These are phyloP conservation scores for Hanseniaspora vineae DNA, from an alignment of 805 yeast genomes.

Conservation along the genomic window DNA sequence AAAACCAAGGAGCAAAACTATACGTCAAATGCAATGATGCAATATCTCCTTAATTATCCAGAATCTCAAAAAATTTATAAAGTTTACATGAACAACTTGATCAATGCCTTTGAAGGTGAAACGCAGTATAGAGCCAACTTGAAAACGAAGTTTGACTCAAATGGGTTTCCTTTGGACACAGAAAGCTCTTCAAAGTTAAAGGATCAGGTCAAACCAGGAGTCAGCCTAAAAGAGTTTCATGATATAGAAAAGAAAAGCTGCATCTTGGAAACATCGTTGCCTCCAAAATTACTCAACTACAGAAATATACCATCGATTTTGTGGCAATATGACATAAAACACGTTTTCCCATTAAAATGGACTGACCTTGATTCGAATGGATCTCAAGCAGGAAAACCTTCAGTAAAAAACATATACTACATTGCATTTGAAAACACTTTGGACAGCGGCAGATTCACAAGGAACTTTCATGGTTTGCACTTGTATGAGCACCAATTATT, in stretches of 20 bases:
- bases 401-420: constrained; percentile 8
- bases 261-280: not conserved
- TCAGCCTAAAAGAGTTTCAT: not conserved
- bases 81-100: not conserved
- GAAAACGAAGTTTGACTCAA: not conserved
- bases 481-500: constrained; percentile 25
- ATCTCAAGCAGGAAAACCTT: not conserved
- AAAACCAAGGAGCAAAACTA: too few relatives aligned
- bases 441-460: constrained; percentile 39
- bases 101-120: not conserved
- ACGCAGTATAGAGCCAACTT: not conserved
- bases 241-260: not conserved
- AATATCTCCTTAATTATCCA: not conserved
- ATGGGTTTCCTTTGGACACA: too few relatives aligned
- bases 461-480: constrained; percentile 36
- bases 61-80: not conserved
- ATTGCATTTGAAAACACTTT: constrained; percentile 28
- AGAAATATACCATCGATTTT: not conserved
- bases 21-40: not conserved
- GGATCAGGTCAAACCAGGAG: not conserved
- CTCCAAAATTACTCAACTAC: not conserved
- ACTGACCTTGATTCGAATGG: not conserved
- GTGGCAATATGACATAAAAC: constrained; percentile 21
- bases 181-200: not conserved
- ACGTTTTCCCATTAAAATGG: constrained; percentile 2